Conservation (phyloP, 441 rosid species). For the Metrosideros polymorpha region DNA sequence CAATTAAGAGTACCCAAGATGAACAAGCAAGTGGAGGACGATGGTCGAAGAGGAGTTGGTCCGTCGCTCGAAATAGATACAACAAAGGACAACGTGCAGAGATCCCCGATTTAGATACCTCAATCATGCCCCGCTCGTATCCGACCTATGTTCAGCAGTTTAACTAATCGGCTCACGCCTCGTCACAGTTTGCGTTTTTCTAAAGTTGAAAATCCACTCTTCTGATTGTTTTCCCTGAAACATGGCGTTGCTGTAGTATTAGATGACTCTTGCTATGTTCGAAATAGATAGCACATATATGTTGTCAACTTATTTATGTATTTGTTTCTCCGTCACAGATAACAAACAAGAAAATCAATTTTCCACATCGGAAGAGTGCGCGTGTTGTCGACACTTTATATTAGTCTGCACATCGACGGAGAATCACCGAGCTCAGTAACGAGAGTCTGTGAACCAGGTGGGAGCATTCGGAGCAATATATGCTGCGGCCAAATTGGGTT, state of each 20-base stretch:
- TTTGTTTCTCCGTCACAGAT: background rate
- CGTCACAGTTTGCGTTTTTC: rapidly evolving
- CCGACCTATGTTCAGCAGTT: background rate
- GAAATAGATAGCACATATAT: background rate
- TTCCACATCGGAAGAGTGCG: no score
- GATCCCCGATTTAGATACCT: background rate
- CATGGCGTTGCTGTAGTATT: background rate
- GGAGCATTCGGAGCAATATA: no score
- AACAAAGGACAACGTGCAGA: background rate
- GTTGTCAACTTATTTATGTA: background rate
- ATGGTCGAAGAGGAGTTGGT: background rate
- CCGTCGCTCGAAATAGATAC: background rate
- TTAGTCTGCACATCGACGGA: no score
- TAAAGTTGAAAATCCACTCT: background rate
- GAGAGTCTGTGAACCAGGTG: no score
- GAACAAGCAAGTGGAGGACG: background rate
- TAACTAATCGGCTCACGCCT: background rate
- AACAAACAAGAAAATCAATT: no score
- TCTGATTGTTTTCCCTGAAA: background rate
- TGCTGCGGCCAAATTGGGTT: no score
- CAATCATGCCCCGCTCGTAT: background rate
- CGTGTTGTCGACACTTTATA: no score
- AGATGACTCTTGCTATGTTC: background rate
- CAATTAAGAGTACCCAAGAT: background rate
- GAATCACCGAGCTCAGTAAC: no score